These are phyloP conservation scores for Lachnellula willkommii DNA, from an alignment of 2,329 filamentous ascomycete species.

Conservation along the genomic window DNA sequence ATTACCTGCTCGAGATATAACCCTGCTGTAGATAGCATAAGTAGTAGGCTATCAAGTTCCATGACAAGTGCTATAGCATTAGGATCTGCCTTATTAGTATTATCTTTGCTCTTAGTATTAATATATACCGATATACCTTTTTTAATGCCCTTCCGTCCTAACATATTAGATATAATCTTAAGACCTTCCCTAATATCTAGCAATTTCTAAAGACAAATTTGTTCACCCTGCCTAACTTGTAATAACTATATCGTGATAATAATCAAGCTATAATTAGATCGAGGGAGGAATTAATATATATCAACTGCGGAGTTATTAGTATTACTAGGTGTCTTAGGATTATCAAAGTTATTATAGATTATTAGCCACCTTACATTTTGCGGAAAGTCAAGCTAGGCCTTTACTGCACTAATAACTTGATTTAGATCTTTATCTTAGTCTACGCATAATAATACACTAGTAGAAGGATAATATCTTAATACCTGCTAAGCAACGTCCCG, in stretches of 20 bases:
- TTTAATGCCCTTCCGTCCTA: constrained; percentile 2
- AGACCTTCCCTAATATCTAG: constrained; percentile 8
- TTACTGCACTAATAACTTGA: constrained; percentile 5
- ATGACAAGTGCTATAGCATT: constrained; percentile 10
- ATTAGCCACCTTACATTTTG: constrained; percentile 32
- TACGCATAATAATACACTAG: constrained; percentile 15
- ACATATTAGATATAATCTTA: constrained; percentile 7
- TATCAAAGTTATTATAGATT: constrained; percentile 34
- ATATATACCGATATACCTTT: constrained; percentile 6
- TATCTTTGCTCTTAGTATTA: neutral
- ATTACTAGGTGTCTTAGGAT: constrained; percentile 5
- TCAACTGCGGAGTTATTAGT: constrained; percentile 3
- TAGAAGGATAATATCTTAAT: constrained; percentile 22
- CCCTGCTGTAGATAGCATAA: constrained; percentile 7
- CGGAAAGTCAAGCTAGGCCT: constrained; percentile 7
- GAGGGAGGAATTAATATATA: constrained; percentile 7
- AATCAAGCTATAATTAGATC: constrained; percentile 10
- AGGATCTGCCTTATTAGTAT: neutral
- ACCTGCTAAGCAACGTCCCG: constrained; percentile 28
- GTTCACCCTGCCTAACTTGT: constrained; percentile 3
- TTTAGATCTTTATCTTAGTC: constrained; percentile 1
- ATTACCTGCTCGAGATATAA: constrained; percentile 8
- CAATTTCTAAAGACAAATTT: constrained; percentile 1
- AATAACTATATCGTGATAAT: constrained; percentile 12
- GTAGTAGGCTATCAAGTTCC: constrained; percentile 30